Conservation (phyloP, 75 land plant species). For the Adiantum capillusveneris region DNA sequence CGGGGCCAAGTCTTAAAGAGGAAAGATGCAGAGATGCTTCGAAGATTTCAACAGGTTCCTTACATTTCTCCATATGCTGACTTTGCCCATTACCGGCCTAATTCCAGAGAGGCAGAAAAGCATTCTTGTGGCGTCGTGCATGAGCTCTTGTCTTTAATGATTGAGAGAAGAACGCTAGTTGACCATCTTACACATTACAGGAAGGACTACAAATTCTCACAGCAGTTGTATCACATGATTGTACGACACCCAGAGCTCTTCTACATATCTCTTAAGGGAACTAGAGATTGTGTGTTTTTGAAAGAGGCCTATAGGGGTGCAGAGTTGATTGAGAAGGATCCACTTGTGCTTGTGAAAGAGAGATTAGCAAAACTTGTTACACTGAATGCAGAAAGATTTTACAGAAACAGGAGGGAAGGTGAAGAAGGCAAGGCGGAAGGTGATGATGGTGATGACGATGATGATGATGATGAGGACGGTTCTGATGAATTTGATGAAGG, state of each 20-base stretch:
- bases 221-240: constrained; percentile 71
- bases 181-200: constrained; percentile 93
- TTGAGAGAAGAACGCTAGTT: constrained; percentile 85
- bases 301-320: constrained; percentile 82
- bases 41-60: constrained; percentile 56
- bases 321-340: constrained; percentile 78
- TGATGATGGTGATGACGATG: constrained; percentile 23
- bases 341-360: constrained; percentile 65
- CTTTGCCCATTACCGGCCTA: constrained; percentile 46
- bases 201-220: constrained; percentile 85
- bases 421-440: constrained; percentile 9
- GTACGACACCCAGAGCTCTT: constrained; percentile 96
- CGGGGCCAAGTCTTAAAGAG: constrained; percentile 62
- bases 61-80: constrained; percentile 80
- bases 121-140: constrained; percentile 79
- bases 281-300: constrained; percentile 84
- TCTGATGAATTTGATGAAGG: constrained; percentile 46
- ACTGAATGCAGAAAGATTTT: constrained; percentile 25
- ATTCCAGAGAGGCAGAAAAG: constrained; percentile 62
- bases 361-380: constrained; percentile 64
- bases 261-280: constrained; percentile 90
- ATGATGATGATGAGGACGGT: constrained; percentile 38
- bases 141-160: constrained; percentile 76
- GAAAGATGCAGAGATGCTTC: constrained; percentile 62
- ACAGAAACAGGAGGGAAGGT: constrained; percentile 19